phyloP scores from a whole-genome alignment of 352 stramenopile species.

The Phytophthora citrophthora region DNA sequence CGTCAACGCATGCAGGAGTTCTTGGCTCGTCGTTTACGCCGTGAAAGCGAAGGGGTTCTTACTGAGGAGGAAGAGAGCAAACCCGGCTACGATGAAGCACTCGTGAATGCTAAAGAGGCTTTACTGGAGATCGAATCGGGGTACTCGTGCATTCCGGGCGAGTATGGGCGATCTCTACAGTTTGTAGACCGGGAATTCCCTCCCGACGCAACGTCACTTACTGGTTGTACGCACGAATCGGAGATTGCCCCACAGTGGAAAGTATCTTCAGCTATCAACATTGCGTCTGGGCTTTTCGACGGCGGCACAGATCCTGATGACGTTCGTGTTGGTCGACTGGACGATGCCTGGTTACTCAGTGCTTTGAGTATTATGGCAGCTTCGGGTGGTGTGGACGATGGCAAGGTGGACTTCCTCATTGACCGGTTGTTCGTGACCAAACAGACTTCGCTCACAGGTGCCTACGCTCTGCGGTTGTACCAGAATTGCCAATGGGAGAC shows the following conservation, averaged over 20 bases:
- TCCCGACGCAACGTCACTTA: conserved; percentile 74
- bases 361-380: conserved; percentile 92
- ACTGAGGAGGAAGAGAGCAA: conserved; percentile 43
- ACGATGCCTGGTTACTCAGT: conserved; percentile 92
- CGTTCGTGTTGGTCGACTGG: conserved; percentile 78
- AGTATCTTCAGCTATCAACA: conserved; percentile 88
- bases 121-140: conserved; percentile 88
- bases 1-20: conserved; percentile 80
- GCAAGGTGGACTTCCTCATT: conserved; percentile 89
- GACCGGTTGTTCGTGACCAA: conserved; percentile 91
- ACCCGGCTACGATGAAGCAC: conserved; percentile 64
- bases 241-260: conserved; percentile 77
- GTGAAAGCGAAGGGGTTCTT: conserved; percentile 68
- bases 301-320: conserved; percentile 93
- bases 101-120: conserved; percentile 84
- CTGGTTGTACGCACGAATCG: conserved; percentile 57
- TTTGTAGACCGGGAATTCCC: conserved; percentile 92
- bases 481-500: conserved; percentile 94
- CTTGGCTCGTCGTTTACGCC: conserved; percentile 69
- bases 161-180: conserved; percentile 83
- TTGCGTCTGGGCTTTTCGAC: conserved; percentile 90
- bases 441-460: conserved; percentile 89
- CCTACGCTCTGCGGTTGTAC: conserved; percentile 92
- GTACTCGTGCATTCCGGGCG: conserved; percentile 75
- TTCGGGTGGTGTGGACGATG: conserved; percentile 88